A percentile compares a stretch with the other conserved stretches of the same genome.
These are phyloP conservation scores for Apiotrichum mycotoxinovorans DNA, from an alignment of 1,284 basidiomycete species.

Conservation along the genomic window DNA sequence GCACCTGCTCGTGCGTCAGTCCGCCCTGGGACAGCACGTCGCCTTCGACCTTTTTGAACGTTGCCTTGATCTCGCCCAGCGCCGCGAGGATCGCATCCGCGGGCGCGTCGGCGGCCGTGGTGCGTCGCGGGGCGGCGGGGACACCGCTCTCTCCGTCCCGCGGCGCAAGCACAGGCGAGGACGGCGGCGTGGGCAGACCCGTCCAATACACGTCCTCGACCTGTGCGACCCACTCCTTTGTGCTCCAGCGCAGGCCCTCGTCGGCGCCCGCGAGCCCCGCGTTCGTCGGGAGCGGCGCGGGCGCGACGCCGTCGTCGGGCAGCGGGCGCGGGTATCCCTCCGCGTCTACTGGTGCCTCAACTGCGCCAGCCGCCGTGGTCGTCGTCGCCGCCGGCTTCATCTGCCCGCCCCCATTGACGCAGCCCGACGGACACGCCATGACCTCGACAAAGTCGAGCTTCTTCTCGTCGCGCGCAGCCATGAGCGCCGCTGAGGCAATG, in stretches of 20 bases:
- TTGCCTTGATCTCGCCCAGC: slow-evolving; percentile 63
- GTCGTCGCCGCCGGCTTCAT: slow-evolving; percentile 56
- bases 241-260: slow-evolving; percentile 50
- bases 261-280: slow-evolving; percentile 43
- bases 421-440: slow-evolving; percentile 98
- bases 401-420: slow-evolving; percentile 97
- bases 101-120: slow-evolving; percentile 51
- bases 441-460: slow-evolving; percentile 96
- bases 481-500: slow-evolving; percentile 10
- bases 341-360: slow-evolving; percentile 50
- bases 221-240: slow-evolving; percentile 68
- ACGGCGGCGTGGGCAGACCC: slow-evolving; percentile 56
- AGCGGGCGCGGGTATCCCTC: slow-evolving; percentile 61
- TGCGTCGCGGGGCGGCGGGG: slow-evolving; percentile 2
- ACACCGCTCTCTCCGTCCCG: neutral
- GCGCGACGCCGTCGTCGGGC: slow-evolving; percentile 52
- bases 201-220: slow-evolving; percentile 77
- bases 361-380: slow-evolving; percentile 1
- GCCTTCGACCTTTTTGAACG: slow-evolving; percentile 81
- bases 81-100: slow-evolving; percentile 52
- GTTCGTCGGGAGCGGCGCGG: slow-evolving; percentile 9
- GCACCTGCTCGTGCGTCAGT: slow-evolving; percentile 61
- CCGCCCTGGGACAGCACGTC: slow-evolving; percentile 63
- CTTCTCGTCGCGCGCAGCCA: slow-evolving; percentile 52
- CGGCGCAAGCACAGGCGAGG: slow-evolving; percentile 45